Evolutionary conservation across 495 filamentous ascomycete genomes (phyloP).

Genomic region (Lichina pygmaea): DNA sequence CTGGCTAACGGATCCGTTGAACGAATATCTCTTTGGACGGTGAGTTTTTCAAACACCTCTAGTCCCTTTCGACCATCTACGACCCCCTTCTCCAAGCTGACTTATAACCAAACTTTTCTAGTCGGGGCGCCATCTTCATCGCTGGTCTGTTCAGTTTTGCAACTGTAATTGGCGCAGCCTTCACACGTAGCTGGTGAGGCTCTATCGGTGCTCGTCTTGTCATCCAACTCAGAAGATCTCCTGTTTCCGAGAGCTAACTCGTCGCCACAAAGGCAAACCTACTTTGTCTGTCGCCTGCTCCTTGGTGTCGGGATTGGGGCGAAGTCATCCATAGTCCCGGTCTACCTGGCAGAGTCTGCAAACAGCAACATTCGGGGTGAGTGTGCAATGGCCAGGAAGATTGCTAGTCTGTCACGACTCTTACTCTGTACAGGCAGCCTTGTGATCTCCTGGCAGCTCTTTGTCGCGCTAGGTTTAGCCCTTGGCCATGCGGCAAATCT

Average conservation of each 20-base stretch:
- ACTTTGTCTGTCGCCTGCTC: conserved; percentile 25
- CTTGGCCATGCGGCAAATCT: too few species aligned
- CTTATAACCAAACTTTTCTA: too few species aligned
- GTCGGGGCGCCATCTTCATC: conserved; percentile 29
- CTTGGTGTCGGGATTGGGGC: conserved; percentile 41
- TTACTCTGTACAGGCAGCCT: too few species aligned
- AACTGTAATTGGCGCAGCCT: conserved; percentile 25
- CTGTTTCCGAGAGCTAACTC: too few species aligned
- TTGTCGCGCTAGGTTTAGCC: too few species aligned
- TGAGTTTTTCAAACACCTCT: not conserved
- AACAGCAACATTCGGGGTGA: conserved; percentile 33
- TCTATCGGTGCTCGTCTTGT: conserved; percentile 6
- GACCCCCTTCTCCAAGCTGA: too few species aligned
- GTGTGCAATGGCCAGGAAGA: conserved; percentile 22
- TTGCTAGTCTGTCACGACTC: too few species aligned
- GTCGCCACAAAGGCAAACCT: too few species aligned
- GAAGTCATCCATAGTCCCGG: conserved; percentile 31
- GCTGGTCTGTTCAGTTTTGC: conserved; percentile 32
- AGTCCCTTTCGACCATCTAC: too few species aligned
- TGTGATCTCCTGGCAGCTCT: too few species aligned
- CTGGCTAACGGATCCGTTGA: not conserved
- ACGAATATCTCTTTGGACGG: not conserved
- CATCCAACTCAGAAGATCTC: too few species aligned
- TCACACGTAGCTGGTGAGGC: conserved; percentile 29
- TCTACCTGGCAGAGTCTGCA: conserved; percentile 33